These are phyloP conservation scores for Claviceps spartinae DNA, from an alignment of 2,329 filamentous ascomycete genomes.

Conservation along the genomic window DNA sequence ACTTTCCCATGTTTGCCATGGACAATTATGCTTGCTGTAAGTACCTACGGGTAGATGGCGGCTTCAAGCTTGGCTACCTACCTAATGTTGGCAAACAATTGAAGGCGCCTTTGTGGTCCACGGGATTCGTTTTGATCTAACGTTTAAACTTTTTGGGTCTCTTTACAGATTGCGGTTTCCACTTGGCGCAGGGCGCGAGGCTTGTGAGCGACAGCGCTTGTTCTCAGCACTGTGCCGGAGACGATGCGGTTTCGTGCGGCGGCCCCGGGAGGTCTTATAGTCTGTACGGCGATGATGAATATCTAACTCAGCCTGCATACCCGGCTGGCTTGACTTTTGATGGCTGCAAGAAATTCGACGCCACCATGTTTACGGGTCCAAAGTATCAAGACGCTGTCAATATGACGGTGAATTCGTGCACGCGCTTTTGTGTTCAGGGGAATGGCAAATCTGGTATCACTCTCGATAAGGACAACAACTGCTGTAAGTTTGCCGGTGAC, in stretches of 20 bases:
- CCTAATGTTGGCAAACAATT: too few relatives aligned
- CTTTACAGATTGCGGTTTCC: not conserved
- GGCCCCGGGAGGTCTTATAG: not conserved
- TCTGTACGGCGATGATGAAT: not conserved
- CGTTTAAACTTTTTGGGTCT: not conserved
- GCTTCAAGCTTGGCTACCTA: too few relatives aligned
- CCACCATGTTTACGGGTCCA: not conserved
- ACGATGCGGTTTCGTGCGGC: not conserved
- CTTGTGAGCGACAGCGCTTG: not conserved
- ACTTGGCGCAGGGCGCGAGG: not conserved
- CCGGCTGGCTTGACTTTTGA: not conserved
- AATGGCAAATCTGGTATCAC: not conserved
- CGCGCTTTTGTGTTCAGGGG: not conserved
- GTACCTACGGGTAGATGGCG: not conserved
- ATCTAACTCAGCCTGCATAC: not conserved
- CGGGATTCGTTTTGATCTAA: not conserved
- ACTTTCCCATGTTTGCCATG: not conserved
- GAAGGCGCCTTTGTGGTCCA: not conserved
- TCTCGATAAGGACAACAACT: not conserved
- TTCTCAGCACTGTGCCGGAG: not conserved
- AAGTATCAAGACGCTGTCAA: not conserved
- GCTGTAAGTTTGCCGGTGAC: not conserved
- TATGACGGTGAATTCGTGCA: not conserved
- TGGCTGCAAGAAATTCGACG: not conserved
- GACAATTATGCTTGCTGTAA: not conserved